phyloP scores from a whole-genome alignment of 345 rosid species.

The Barbarea vulgaris region DNA sequence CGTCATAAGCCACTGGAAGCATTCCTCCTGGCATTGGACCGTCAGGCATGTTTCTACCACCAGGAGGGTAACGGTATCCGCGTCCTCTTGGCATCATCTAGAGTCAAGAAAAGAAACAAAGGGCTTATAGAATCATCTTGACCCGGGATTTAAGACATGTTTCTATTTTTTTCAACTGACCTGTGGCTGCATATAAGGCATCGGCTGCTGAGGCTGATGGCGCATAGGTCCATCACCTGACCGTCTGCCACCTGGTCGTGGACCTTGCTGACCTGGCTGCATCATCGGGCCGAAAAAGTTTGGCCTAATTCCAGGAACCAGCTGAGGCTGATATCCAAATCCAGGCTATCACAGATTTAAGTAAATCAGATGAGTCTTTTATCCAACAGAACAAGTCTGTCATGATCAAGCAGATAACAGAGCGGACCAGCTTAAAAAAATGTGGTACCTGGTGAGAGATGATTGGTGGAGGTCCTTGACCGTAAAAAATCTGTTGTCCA shows the following conservation, averaged over 20 bases:
- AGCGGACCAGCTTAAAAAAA: background rate
- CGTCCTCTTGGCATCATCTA: slow-evolving; percentile 95
- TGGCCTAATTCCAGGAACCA: slow-evolving; percentile 88
- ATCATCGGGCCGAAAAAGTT: slow-evolving; percentile 67
- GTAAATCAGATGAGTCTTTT: background rate
- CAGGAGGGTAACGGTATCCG: slow-evolving; percentile 75
- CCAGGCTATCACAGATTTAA: slow-evolving; percentile 64
- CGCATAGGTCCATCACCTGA: slow-evolving; percentile 62
- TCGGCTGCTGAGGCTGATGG: slow-evolving; percentile 84
- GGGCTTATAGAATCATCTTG: background rate
- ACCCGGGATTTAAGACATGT: background rate
- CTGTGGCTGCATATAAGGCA: slow-evolving; percentile 86
- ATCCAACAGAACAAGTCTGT: background rate
- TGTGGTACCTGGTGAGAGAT: slow-evolving; percentile 78
- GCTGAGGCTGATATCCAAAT: slow-evolving; percentile 95
- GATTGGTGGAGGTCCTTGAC: slow-evolving; percentile 94
- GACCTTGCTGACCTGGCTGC: slow-evolving; percentile 91
- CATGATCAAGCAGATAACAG: background rate
- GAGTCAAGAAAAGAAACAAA: background rate
- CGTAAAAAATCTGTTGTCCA: slow-evolving; percentile 89
- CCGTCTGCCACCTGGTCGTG: slow-evolving; percentile 81
- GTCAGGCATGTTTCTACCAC: slow-evolving; percentile 82
- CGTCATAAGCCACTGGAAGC: slow-evolving; percentile 73
- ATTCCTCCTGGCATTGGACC: slow-evolving; percentile 74
- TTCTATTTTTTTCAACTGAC: slow-evolving; percentile 38